These are phyloP conservation scores for Crithidia mellificae DNA, from an alignment of 208 protist species.

Conservation along the genomic window DNA sequence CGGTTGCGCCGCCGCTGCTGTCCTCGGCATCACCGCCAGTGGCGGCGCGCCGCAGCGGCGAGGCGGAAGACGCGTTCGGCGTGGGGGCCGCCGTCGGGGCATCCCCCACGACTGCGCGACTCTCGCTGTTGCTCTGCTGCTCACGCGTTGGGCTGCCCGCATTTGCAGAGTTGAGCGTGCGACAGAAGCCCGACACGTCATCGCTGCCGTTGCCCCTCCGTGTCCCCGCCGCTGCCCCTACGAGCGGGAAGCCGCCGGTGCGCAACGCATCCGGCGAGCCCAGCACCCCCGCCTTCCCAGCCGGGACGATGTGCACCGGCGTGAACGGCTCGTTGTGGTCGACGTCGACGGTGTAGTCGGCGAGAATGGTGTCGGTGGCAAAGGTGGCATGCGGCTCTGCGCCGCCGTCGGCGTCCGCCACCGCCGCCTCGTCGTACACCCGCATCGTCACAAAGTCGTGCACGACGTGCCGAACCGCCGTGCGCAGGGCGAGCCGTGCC, in stretches of 20 bases:
- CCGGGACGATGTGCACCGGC: slow-evolving; percentile 38
- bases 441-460: slow-evolving; percentile 26
- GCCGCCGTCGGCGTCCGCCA: neutral
- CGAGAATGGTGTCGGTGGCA: slow-evolving; percentile 52
- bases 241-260: slow-evolving; percentile 2
- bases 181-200: neutral
- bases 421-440: neutral
- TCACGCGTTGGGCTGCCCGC: neutral
- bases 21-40: neutral
- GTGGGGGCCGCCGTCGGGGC: slow-evolving; percentile 12
- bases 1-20: neutral
- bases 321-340: slow-evolving; percentile 58
- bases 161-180: neutral
- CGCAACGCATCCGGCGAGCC: neutral
- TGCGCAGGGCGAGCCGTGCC: slow-evolving; percentile 15
- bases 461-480: slow-evolving; percentile 25
- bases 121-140: neutral
- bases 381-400: slow-evolving; percentile 34
- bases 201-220: neutral
- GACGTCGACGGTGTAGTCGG: slow-evolving; percentile 68
- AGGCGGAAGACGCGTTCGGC: neutral
- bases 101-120: neutral
- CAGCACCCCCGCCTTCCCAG: neutral
- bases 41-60: neutral
- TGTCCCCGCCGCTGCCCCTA: neutral